Evolutionary conservation across 1,284 basidiomycete genomes (phyloP), one percentile per base, ranked within the genome.

Genomic region (Exobasidium cylindrosporum): DNA sequence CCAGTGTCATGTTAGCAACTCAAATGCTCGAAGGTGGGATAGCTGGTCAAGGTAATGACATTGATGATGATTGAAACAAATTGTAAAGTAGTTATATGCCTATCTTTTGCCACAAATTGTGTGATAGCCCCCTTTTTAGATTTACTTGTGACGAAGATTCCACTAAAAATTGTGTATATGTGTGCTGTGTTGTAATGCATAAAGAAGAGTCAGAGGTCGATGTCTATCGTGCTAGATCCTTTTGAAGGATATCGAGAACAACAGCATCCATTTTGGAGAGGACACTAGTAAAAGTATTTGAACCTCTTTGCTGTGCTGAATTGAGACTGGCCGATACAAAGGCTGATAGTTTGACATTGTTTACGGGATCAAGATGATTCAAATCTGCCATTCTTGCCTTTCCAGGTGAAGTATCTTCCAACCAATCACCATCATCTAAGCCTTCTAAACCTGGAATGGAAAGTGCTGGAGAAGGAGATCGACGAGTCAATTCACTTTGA

Each of bases 381-480:
- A 69, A 52, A n/a, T 62, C 55, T 32, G 63, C 57, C 30, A 67
- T 66, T 32, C 74, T 40, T 1, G 72, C 74, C 30, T 70, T 64
- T 30, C 73, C 70, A 0, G 76, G 74, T 35, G 67, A 65, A 13
- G 68, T 60, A 60, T 77, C 73, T 56, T 77, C 69, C 45, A 79
- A 49, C 69, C 68, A 70, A 0, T 66, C 69, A 1, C 55, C 65
- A 14, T 65, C 66, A 14, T 54, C 68, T 5, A 60, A 54, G n/a
- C 63, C 61, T 29, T 65, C 66, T 28, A 67, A 64, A 35, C 66
- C 66, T 10, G 30, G 32, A 23, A 60, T 44, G 13, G 54, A 57
- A 14, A 44, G 24, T 29, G 60, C 26, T 10, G 35, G 57, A 3
- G 54, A 58, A 32, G 59, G 50, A n/a, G 59, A 43, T n/a, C 53